These are phyloP conservation scores for Mucor mucedo DNA, from an alignment of 371 early-diverging fungal species.

Conservation along the genomic window DNA sequence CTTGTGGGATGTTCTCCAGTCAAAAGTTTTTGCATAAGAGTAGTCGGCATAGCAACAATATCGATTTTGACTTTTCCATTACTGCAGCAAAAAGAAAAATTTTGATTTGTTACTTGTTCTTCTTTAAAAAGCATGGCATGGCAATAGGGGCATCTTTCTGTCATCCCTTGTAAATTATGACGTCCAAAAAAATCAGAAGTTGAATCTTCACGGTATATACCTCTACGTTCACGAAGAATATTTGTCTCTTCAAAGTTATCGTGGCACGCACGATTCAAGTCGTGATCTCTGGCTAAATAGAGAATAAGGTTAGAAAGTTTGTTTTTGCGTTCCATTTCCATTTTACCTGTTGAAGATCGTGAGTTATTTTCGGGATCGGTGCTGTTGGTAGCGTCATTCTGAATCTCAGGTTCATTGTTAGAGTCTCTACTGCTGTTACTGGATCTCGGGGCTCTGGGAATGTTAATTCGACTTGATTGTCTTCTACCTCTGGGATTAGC, in stretches of 20 bases:
- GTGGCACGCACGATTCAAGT: neutral
- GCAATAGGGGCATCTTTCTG: neutral
- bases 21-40: neutral
- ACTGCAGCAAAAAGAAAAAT: neutral
- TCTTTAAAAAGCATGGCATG: neutral
- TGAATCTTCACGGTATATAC: neutral
- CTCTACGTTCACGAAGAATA: neutral
- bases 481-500: no score
- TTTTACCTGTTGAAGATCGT: no score
- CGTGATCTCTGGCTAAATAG: neutral
- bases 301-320: no score
- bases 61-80: neutral
- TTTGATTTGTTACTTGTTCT: neutral
- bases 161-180: neutral
- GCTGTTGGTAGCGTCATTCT: no score
- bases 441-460: no score
- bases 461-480: no score
- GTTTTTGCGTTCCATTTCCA: no score
- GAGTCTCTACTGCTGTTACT: no score
- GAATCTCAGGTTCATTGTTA: no score
- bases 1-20: neutral
- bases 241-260: neutral
- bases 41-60: neutral
- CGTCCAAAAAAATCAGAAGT: neutral
- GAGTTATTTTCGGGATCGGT: no score